These are phyloP conservation scores for Aegilops tauschii DNA, from an alignment of 176 grass and related monocot genomes.

Conservation along the genomic window DNA sequence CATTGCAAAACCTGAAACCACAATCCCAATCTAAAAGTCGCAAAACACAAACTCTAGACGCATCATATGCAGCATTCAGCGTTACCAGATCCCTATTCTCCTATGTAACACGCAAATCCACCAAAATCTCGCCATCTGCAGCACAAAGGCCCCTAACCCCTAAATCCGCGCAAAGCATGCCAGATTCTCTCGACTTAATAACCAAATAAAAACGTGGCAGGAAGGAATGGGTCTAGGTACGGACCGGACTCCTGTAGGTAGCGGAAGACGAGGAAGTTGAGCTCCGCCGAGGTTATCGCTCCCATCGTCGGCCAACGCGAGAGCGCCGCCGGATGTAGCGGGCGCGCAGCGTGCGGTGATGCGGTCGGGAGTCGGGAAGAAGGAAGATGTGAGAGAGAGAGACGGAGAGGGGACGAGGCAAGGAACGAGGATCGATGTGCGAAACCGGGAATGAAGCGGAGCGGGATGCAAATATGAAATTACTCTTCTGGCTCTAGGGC, in stretches of 20 bases:
- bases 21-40: not conserved
- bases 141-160: not conserved
- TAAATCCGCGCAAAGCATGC: not conserved
- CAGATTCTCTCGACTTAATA: not conserved
- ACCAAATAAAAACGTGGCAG: not conserved
- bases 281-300: conserved; percentile 68
- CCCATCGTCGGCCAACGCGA: conserved; percentile 45
- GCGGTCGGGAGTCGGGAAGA: not conserved
- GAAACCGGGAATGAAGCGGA: not conserved
- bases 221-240: not conserved
- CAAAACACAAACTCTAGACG: not conserved
- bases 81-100: not conserved
- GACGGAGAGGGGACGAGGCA: not conserved
- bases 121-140: no score
- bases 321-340: not conserved
- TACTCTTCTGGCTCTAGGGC: no score
- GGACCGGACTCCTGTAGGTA: conserved; percentile 96
- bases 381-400: not conserved
- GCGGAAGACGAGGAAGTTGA: conserved; percentile 92
- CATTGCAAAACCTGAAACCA: not conserved
- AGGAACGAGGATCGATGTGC: not conserved
- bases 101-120: not conserved
- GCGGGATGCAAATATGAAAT: not conserved
- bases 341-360: not conserved
- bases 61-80: not conserved